phyloP scores from a whole-genome alignment of 1,284 basidiomycete species.

The Singerocomus inundabilis region DNA sequence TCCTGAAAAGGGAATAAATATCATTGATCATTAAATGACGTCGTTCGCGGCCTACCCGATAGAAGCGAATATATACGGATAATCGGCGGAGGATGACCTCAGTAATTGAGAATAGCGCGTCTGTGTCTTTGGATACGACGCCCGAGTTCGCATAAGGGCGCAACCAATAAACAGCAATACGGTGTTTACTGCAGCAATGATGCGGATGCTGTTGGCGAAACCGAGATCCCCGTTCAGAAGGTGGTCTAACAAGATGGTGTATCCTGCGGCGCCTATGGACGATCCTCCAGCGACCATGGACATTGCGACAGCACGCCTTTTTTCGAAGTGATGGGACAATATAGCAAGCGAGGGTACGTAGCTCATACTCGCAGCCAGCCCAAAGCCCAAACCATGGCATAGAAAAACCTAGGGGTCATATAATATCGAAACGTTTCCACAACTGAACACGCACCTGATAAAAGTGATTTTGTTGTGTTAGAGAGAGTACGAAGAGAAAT shows the following conservation, averaged over 20 bases:
- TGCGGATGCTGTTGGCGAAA: conserved; percentile 27
- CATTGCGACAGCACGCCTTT: conserved; percentile 33
- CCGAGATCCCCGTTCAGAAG: conserved; percentile 30
- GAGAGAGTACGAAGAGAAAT: conserved; percentile 39
- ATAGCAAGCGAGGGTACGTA: conserved; percentile 37
- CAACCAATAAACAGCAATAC: conserved; percentile 27
- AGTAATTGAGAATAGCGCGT: conserved; percentile 20
- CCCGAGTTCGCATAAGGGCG: conserved; percentile 30
- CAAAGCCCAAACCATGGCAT: conserved; percentile 37
- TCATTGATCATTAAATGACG: background rate
- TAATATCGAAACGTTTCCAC: background rate
- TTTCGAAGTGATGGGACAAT: conserved; percentile 38
- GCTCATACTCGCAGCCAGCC: conserved; percentile 34
- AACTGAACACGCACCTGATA: conserved; percentile 33
- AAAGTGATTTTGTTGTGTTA: conserved; percentile 32
- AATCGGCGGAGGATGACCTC: conserved; percentile 18
- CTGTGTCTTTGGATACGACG: conserved; percentile 8
- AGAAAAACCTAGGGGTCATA: conserved; percentile 32
- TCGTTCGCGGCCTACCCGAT: conserved; percentile 20
- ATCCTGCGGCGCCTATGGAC: conserved; percentile 31
- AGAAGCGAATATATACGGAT: conserved; percentile 28
- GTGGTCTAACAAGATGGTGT: conserved; percentile 41
- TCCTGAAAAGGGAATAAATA: conserved; percentile 13
- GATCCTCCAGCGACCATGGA: conserved; percentile 34
- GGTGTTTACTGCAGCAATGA: conserved; percentile 29